phyloP scores from a whole-genome alignment of 371 early-diverging fungal genomes.

The Mucor indicus region DNA sequence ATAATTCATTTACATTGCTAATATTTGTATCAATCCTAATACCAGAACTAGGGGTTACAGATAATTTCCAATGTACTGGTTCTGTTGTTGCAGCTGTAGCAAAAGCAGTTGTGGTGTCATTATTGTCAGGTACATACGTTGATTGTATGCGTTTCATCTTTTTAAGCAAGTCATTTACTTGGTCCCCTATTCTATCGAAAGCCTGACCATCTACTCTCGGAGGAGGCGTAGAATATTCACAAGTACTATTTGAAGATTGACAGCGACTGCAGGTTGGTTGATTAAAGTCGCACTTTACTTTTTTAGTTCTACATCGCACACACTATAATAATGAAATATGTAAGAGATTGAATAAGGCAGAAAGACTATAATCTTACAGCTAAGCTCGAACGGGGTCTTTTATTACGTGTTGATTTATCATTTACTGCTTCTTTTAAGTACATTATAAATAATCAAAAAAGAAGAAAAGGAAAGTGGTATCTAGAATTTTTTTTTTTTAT shows the following conservation, averaged over 20 bases:
- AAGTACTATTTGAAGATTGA: constrained; percentile 27
- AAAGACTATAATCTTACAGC: too few species aligned
- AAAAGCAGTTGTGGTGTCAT: too few species aligned
- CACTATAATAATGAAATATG: constrained; percentile 16
- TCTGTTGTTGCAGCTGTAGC: too few species aligned
- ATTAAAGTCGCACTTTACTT: constrained; percentile 54
- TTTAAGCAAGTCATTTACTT: constrained; percentile 28
- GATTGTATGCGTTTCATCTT: too few species aligned
- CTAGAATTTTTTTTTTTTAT: too few species aligned
- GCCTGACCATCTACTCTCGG: constrained; percentile 48
- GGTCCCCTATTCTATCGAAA: constrained; percentile 37
- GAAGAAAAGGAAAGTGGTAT: too few species aligned
- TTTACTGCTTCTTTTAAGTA: too few species aligned
- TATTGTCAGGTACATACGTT: too few species aligned
- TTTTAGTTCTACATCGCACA: constrained; percentile 52
- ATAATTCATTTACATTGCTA: constrained; percentile 48
- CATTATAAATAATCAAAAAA: too few species aligned
- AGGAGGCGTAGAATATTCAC: constrained; percentile 38
- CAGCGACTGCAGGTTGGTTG: constrained; percentile 54
- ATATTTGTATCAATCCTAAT: constrained; percentile 50
- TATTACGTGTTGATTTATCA: too few species aligned
- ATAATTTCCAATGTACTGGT: constrained; percentile 46
- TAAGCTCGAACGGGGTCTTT: too few species aligned
- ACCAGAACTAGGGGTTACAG: constrained; percentile 48
- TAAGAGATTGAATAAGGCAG: too few species aligned